Evolutionary conservation across 2,329 filamentous ascomycete species (phyloP), one percentile per base, ranked within the genome.

Genomic region (Venturia pyrina): DNA sequence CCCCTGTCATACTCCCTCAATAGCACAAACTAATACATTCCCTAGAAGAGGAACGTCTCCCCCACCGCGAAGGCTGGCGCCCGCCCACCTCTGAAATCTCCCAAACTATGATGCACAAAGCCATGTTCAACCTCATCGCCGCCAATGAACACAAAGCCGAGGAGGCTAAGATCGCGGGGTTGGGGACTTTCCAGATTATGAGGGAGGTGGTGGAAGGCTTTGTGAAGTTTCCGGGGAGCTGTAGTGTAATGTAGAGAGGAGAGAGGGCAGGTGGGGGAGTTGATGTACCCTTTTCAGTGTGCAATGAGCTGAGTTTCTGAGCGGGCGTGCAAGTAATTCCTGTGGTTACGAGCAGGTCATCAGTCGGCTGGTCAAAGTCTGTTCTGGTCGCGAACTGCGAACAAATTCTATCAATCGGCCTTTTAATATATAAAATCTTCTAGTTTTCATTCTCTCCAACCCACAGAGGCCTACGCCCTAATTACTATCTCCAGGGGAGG

Each of bases 101-200:
- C 17, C 65, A 66, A 48, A 57, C 21, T 5, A 19, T 57, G 24
- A 67, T 67, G 64, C 53, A 63, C 43, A 40, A 64, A 19, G 24
- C 44, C 15, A 66, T 67, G n/a, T 66, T 65, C 44, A 66, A 60
- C 19, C 40, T 67, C 7, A 59, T 67, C 13, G 32, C 57, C 10
- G 66, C 66, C 1, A 67, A 67, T 28, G 57, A 66, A 21, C 53
- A 66, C 17, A 67, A 67, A 41, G 66, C 57, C 4, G 64, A 61
- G 4, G 66, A 67, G 43, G 66, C 66, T 0, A 32, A 41, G 8
- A 24, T 43, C 15, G 66, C 60, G 1, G 66, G 66, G 28, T 5
- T 67, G 19, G 66, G 66, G 5, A 66, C 66, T 1, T 41, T 67
- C 24, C 44, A 44, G 3, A 57, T 44, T 32, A 24, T 67, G 40